Conservation (phyloP, 805 yeast genomes). For the Huiozyma sinensis region DNA sequence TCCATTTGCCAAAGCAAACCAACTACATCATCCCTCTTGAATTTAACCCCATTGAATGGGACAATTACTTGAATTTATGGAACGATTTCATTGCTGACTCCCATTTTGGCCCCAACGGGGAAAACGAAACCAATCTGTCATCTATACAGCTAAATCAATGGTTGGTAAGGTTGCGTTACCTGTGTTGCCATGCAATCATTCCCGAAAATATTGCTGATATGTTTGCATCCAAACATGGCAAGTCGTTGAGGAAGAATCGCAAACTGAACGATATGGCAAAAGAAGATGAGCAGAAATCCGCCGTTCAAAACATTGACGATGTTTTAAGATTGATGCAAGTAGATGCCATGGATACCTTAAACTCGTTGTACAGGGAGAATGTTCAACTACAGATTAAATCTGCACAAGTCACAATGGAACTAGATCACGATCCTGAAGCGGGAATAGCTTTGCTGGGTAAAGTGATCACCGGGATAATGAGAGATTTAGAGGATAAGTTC, state of each 20-base stretch:
- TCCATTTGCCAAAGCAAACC: constrained; percentile 67
- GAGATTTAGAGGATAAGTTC: constrained; percentile 17
- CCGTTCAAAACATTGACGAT: constrained; percentile 39
- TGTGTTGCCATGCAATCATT: constrained; percentile 68
- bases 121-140: constrained; percentile 43
- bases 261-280: constrained; percentile 1
- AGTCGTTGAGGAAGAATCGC: background rate
- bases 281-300: background rate
- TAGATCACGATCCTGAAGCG: constrained; percentile 35
- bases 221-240: background rate
- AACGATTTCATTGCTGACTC: constrained; percentile 49
- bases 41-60: constrained; percentile 75
- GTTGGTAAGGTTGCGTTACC: constrained; percentile 59
- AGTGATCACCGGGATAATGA: constrained; percentile 29
- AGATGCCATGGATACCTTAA: constrained; percentile 40
- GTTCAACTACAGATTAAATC: constrained; percentile 39
- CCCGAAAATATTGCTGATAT: constrained; percentile 11
- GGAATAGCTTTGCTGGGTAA: constrained; percentile 41
- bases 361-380: constrained; percentile 38
- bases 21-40: constrained; percentile 61
- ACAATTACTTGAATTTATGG: constrained; percentile 59
- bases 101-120: constrained; percentile 38
- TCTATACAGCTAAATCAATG: constrained; percentile 52
- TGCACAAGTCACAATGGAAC: constrained; percentile 60
- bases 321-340: constrained; percentile 57